These are phyloP conservation scores for Murraya paniculata DNA, from an alignment of 345 rosid species.

Conservation along the genomic window DNA sequence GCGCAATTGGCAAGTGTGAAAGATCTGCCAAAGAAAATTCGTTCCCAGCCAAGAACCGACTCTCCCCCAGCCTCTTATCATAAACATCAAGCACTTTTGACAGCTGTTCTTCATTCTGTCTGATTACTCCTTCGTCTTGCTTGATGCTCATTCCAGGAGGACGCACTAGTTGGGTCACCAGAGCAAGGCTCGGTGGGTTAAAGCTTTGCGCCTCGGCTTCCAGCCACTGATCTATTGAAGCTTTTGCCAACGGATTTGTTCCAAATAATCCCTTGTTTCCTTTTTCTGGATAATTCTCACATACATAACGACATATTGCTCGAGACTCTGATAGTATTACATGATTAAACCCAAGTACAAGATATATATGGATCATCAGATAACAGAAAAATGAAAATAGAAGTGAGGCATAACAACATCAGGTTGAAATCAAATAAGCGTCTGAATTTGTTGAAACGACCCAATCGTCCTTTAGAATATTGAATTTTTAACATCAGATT, in stretches of 20 bases:
- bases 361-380: neutral
- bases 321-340: slow-evolving; percentile 42
- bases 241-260: slow-evolving; percentile 50
- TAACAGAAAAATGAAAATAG: neutral
- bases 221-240: slow-evolving; percentile 79
- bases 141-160: slow-evolving; percentile 55
- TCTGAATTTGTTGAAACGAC: neutral
- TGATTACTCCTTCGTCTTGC: slow-evolving; percentile 45
- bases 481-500: neutral
- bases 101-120: slow-evolving; percentile 49
- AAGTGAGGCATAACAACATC: neutral
- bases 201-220: slow-evolving; percentile 70
- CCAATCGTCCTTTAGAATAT: neutral
- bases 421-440: neutral
- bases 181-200: slow-evolving; percentile 47
- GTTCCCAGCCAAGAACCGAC: slow-evolving; percentile 61
- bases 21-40: slow-evolving; percentile 75
- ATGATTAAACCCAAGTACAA: neutral
- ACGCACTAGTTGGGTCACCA: slow-evolving; percentile 61
- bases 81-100: slow-evolving; percentile 58
- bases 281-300: slow-evolving; percentile 47
- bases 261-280: slow-evolving; percentile 56
- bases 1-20: slow-evolving; percentile 57
- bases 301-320: slow-evolving; percentile 57
- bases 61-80: slow-evolving; percentile 50